Evolutionary conservation across 1,284 basidiomycete species (phyloP).

Genomic region (Retiboletus flavoniger): DNA sequence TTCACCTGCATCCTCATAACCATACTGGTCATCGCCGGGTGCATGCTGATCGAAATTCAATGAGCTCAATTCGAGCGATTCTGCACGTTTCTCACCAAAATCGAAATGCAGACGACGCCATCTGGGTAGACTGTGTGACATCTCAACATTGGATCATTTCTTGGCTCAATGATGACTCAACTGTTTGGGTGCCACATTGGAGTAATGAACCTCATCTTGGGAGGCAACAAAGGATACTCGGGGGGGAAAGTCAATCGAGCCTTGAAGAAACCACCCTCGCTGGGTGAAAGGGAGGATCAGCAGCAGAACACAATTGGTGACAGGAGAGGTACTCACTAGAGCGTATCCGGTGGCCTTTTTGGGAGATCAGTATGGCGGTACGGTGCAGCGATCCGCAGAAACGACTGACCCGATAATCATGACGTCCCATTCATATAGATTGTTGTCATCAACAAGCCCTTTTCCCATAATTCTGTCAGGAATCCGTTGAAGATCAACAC

Average conservation of each 20-base stretch:
- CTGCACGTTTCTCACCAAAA: constrained; percentile 63
- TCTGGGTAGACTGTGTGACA: constrained; percentile 75
- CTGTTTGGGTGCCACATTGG: constrained; percentile 99
- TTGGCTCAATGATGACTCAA: constrained; percentile 39
- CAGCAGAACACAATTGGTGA: background rate
- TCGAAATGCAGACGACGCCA: constrained; percentile 93
- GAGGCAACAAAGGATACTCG: constrained; percentile 90
- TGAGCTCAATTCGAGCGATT: constrained; percentile 2
- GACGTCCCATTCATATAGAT: constrained; percentile 93
- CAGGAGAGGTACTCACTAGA: constrained; percentile 65
- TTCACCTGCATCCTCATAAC: constrained; percentile 97
- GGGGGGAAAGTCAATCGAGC: constrained; percentile 84
- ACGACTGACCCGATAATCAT: constrained; percentile 83
- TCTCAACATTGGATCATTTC: constrained; percentile 6
- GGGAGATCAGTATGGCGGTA: constrained; percentile 22
- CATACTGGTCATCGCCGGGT: constrained; percentile 96
- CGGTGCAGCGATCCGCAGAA: background rate
- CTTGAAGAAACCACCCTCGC: constrained; percentile 92
- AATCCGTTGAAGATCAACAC: constrained; percentile 29
- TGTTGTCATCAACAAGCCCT: constrained; percentile 91
- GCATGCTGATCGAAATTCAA: constrained; percentile 62
- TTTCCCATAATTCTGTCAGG: constrained; percentile 33
- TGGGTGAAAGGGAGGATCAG: constrained; percentile 34
- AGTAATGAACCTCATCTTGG: constrained; percentile 94
- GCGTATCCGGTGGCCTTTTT: constrained; percentile 79